Percentiles rank a stretch among this genome's conserved stretches.
phyloP scores from a whole-genome alignment of 306 rosid genomes.

The Begonia peltatifolia region DNA sequence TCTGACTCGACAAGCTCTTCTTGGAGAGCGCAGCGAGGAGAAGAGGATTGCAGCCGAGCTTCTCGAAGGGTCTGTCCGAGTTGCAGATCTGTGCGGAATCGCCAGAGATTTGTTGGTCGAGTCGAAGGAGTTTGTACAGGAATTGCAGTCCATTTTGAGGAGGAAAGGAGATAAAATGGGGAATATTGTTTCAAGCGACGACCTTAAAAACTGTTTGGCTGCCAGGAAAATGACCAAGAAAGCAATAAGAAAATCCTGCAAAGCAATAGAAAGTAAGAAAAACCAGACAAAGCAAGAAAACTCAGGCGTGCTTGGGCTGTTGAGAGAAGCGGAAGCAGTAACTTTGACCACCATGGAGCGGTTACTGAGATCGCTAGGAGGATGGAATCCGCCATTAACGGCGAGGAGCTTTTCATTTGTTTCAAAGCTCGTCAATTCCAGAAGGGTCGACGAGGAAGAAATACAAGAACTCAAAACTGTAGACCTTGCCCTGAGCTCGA shows the following conservation, averaged over 20 bases:
- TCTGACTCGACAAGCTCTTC: slow-evolving; percentile 6
- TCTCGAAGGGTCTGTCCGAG: slow-evolving; percentile 19
- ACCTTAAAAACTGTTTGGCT: slow-evolving; percentile 13
- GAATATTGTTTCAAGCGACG: slow-evolving; percentile 3
- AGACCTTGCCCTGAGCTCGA: not conserved
- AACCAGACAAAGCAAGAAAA: slow-evolving; percentile 3
- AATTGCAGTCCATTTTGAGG: slow-evolving; percentile 17
- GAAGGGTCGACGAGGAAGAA: not conserved
- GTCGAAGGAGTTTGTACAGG: slow-evolving; percentile 8
- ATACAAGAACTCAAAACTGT: slow-evolving; percentile 2
- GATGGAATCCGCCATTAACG: not conserved
- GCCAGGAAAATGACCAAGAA: slow-evolving; percentile 17
- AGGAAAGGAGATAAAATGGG: slow-evolving; percentile 13
- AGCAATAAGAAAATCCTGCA: slow-evolving; percentile 11
- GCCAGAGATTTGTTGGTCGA: slow-evolving; percentile 18
- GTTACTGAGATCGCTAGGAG: not conserved
- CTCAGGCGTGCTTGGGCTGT: slow-evolving; percentile 2
- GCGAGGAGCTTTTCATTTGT: not conserved
- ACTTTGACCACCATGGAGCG: not conserved
- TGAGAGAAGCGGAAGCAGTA: slow-evolving; percentile 14
- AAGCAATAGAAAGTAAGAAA: not conserved
- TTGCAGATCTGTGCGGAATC: slow-evolving; percentile 15
- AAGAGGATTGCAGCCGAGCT: slow-evolving; percentile 9
- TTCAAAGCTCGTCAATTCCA: slow-evolving; percentile 1
- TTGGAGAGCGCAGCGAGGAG: slow-evolving; percentile 6